Evolutionary conservation across 129 eudicot species (phyloP).

Genomic region (Flaveria brownii): DNA sequence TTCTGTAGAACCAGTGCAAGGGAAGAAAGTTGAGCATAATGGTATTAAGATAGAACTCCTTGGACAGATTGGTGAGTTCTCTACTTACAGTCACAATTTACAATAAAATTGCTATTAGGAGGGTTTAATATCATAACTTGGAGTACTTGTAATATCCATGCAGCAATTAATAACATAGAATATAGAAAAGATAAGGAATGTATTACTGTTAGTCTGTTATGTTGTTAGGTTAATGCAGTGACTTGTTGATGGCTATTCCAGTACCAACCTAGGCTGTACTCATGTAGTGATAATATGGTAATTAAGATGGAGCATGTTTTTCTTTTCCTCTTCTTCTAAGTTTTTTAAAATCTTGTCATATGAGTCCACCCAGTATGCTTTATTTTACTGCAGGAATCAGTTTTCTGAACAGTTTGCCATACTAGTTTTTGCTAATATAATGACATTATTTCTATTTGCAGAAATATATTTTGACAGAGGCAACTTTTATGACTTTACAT

Average conservation of each 20-base stretch:
- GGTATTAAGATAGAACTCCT: conserved; percentile 97
- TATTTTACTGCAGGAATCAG: not conserved
- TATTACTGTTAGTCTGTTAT: not conserved
- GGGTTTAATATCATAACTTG: conserved; percentile 11
- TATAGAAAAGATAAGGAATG: not conserved
- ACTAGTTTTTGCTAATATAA: not conserved
- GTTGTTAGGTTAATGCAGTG: not conserved
- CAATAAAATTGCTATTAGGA: not conserved
- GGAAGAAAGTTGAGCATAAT: conserved; percentile 98
- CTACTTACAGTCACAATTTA: not conserved
- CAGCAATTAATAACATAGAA: conserved; percentile 13
- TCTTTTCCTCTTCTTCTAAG: not conserved
- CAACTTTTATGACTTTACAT: conserved; percentile 96
- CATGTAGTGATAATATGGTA: not conserved
- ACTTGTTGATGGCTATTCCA: conserved; percentile 8
- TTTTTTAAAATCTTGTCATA: not conserved
- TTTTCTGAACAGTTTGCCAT: conserved; percentile 1
- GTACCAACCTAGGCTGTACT: not conserved
- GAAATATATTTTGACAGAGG: conserved; percentile 98
- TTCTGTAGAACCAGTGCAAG: conserved; percentile 86
- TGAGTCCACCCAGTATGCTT: no score
- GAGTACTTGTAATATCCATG: conserved; percentile 7
- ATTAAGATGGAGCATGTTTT: not conserved
- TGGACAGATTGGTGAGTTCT: conserved; percentile 87
- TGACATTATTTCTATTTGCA: conserved; percentile 43